Evolutionary conservation across 441 rosid species (phyloP), one percentile per base, ranked within the genome.

Genomic region (Eutrema salsugineum): DNA sequence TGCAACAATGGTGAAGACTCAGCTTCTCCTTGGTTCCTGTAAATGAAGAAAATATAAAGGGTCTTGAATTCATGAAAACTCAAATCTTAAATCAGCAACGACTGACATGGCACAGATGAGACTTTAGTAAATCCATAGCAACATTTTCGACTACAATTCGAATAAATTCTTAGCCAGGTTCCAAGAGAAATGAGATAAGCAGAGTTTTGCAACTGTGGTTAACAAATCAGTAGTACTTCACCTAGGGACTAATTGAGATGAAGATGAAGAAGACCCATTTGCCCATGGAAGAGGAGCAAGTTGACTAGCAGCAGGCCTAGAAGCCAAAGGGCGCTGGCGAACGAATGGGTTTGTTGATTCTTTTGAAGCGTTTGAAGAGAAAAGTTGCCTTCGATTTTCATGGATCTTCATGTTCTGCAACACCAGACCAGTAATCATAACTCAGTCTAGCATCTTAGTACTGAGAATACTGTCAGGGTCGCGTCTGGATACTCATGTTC

Each of bases 281-380:
- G 91, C 93, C 97, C 97, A 92, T 53, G 97, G 97, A 75, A 83
- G 83, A 63, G 84, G 84, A 15, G 83, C 68, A 62, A 96, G 79
- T 76, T 83, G 84, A 79, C 61, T 80, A 57, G 81, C 71, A 66
- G 86, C 69, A 73, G 89, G 40, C 81, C 81, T 86, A 44, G 94
- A 62, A 73, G 97, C 91, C 46, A 94, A 85, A 66, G 97, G 97
- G 38, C 94, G 97, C 68, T 90, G 98, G 54, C 97, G 91, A 61
- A 92, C 90, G 42, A 94, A 94, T 51, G 98, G 97, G 84, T 94
- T 94, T 74, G 88, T 15, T 16, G 93, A 66, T 53, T 94, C 97
- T 84, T 92, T 94, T 20, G 96, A 80, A 63, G 97, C 79, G 70
- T 73, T 75, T 43, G 94, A 86, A 53, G 99, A 90, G 78, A 88